Evolutionary conservation across 805 yeast genomes (phyloP), one percentile per base, ranked within the genome.

Genomic region (Yarrowia bubula): DNA sequence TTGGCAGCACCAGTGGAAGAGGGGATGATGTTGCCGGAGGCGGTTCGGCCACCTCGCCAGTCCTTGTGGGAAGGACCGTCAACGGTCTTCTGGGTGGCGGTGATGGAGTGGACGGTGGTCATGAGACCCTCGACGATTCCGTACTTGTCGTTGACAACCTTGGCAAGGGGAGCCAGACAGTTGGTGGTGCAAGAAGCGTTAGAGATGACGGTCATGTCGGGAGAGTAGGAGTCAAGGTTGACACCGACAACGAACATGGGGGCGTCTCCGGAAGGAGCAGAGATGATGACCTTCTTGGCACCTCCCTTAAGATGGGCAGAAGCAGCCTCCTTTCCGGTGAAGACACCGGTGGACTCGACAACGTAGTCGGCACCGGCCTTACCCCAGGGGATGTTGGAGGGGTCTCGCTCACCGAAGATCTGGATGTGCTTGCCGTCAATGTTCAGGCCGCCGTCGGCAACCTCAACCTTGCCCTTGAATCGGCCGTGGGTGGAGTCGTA

Each of bases 11-110:
- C 97, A 70, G 97, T 91, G 69, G 96, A 89, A 44, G 96, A 90
- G 76, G 97, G 97, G 73, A 91, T 91, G 79, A 91, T 89, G 88
- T 91, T 91, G 77, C 92, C 96, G 32, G 65, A 61, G 77, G 96
- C 96, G 73, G 96, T 88, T 84, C 97, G 89, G 79, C 97, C 97
- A 79, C 97, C 96, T 86, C 97, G 88, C 97, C 97, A 91, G 85
- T 91, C 97, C 86, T 91, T 91, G 86, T 87, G 91, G 78, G 96
- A 90, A 74, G 97, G 96, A 81, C 97, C 97, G 79, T 91, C 97
- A 71, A 91, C 97, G 69, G 96, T 88, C 87, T 91, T 91, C 82
- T 91, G 97, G 75, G 97, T 89, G 73, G 97, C 97, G 72, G 97
- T 91, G 81, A 90, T 88, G 77, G 97, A 89, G 86, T 91, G 97